Evolutionary conservation across 2,329 filamentous ascomycete genomes (phyloP), one percentile per base, ranked within the genome.

Genomic region (Hymenotorrendiella dingleyae): DNA sequence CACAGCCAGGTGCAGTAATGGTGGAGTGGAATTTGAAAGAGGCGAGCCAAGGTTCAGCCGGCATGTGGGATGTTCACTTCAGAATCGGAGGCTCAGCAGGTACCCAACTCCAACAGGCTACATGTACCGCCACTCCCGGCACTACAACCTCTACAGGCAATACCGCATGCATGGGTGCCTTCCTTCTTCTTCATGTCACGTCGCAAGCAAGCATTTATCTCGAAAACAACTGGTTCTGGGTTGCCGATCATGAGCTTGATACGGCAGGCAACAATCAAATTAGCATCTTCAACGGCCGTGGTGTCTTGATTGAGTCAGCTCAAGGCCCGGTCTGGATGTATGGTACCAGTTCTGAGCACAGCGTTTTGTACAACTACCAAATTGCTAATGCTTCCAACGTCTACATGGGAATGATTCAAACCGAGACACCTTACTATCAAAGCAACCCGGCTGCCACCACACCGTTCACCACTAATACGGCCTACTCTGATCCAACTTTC

Each of bases 21-120:
- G 80, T 96, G 68, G 78, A 96, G 64, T 96, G 88, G 85, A 96
- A 96, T 66, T 71, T 95, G 30, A 79, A 78, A 32, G 82, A 80
- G 26, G 62, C 74, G 54, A 71, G 65, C 42, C 74, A 82, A 45
- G 88, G 87, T 35, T 76, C 80, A 1, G 82, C 81, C 16, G 91
- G 80, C 49, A 81, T 96, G 66, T 98, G 90, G 86, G 93, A 98
- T 58, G 82, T 90, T n/a, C 93, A 98, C 71, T 84, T 93, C 68
- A 87, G 93, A 59, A 78, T 98, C 55, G 91, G 89, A 56, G 93
- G 93, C 32, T 82, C 83, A 42, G 82, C 85, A 4, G 91, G 91
- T 47, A 94, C 90, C 21, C 67, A 86, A 52, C 76, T 97, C 12
- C 86, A 61, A 66, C 84, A 82, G 14, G 74, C 86, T 63, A 81